These are phyloP conservation scores for Plasmopara muralis DNA, from an alignment of 352 stramenopile species.

Conservation along the genomic window DNA sequence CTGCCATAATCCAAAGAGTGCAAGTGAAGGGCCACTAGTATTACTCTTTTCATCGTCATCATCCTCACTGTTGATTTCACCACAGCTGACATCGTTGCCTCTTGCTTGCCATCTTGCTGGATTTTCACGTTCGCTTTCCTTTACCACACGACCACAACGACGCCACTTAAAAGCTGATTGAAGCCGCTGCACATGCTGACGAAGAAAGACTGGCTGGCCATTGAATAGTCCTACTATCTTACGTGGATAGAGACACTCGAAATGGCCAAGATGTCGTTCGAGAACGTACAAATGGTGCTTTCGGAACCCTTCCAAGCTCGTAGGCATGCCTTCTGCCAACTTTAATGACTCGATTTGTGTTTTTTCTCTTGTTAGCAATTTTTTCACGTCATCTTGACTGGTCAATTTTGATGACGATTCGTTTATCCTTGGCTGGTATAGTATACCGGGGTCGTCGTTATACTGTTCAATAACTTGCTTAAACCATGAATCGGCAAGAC, in stretches of 20 bases:
- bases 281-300: constrained; percentile 79
- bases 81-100: constrained; percentile 5
- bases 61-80: constrained; percentile 16
- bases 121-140: constrained; percentile 36
- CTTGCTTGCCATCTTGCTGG: constrained; percentile 49
- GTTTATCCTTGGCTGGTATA: not conserved
- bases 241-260: constrained; percentile 65
- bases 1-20: constrained; percentile 77
- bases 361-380: constrained; percentile 30
- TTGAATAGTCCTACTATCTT: constrained; percentile 74
- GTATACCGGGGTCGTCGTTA: constrained; percentile 22
- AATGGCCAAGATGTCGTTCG: constrained; percentile 54
- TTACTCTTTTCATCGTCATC: constrained; percentile 1
- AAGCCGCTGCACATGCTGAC: constrained; percentile 46
- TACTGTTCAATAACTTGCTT: constrained; percentile 29
- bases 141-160: constrained; percentile 55
- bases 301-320: constrained; percentile 65
- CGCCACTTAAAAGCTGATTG: constrained; percentile 67
- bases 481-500: constrained; percentile 55
- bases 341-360: constrained; percentile 23
- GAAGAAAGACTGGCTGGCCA: constrained; percentile 61
- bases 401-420: not conserved
- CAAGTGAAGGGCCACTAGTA: constrained; percentile 8
- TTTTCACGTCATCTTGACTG: constrained; percentile 11
- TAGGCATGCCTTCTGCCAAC: constrained; percentile 63